Conservation (phyloP, 805 yeast species). For the Starmera dryadoides region DNA sequence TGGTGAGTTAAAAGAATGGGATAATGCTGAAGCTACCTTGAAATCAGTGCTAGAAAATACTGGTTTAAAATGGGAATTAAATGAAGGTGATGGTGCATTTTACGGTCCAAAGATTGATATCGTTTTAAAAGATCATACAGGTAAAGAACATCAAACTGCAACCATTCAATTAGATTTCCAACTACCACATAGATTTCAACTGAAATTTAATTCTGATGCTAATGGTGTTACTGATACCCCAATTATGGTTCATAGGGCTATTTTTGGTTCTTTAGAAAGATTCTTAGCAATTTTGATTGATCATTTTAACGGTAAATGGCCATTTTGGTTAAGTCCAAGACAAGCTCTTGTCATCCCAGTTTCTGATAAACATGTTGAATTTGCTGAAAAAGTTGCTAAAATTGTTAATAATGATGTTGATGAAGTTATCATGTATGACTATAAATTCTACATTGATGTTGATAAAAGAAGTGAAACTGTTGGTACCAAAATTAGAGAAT, state of each 20-base stretch:
- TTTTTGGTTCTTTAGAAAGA: constrained; percentile 90
- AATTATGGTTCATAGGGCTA: constrained; percentile 94
- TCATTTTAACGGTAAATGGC: constrained; percentile 91
- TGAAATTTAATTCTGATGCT: constrained; percentile 50
- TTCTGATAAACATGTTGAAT: constrained; percentile 48
- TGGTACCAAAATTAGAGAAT: constrained; percentile 75
- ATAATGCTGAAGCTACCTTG: constrained; percentile 80
- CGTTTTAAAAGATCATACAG: constrained; percentile 71
- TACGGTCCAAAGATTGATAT: constrained; percentile 96
- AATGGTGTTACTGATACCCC: constrained; percentile 55
- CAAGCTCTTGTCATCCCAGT: constrained; percentile 85
- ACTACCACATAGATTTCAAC: constrained; percentile 75
- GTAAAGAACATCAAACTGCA: constrained; percentile 87
- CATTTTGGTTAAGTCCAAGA: constrained; percentile 92
- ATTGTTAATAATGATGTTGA: constrained; percentile 37
- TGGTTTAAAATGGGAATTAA: constrained; percentile 90
- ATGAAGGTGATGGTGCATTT: constrained; percentile 97
- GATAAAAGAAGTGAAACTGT: constrained; percentile 73
- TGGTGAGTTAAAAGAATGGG: constrained; percentile 93
- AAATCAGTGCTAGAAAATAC: constrained; percentile 76
- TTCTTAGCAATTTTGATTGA: constrained; percentile 87
- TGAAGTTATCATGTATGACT: constrained; percentile 47
- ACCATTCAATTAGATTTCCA: constrained; percentile 95
- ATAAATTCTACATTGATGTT: constrained; percentile 66
- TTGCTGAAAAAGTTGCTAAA: constrained; percentile 42